Evolutionary conservation across 352 stramenopile species (phyloP).

Genomic region (Thalassiosira sp.): DNA sequence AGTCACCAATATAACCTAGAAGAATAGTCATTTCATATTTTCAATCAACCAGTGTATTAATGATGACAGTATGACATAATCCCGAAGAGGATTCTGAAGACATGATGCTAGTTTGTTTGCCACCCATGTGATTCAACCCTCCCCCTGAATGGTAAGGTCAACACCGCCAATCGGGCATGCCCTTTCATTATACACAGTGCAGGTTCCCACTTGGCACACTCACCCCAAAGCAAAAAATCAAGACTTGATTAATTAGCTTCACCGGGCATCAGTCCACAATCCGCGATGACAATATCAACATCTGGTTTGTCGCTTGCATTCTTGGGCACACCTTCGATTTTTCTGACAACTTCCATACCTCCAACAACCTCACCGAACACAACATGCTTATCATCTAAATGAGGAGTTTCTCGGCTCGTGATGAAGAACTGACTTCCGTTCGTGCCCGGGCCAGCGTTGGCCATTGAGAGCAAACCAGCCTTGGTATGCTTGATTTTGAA

Average conservation of each 20-base stretch:
- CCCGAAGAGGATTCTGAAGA: conserved; percentile 74
- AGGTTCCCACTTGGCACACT: conserved; percentile 79
- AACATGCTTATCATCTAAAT: conserved; percentile 98
- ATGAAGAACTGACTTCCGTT: conserved; percentile 99
- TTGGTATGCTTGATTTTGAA: conserved; percentile 84
- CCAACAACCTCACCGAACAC: conserved; percentile 98
- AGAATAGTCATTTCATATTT: too few species aligned
- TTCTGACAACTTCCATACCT: conserved; percentile 90
- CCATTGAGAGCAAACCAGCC: conserved; percentile 71
- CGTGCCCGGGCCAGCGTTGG: conserved; percentile 88
- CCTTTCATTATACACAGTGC: conserved; percentile 80
- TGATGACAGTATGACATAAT: conserved; percentile 79
- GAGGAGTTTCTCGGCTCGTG: conserved; percentile 91
- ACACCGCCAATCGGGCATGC: conserved; percentile 75
- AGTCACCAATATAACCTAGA: too few species aligned
- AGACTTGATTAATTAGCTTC: too few species aligned
- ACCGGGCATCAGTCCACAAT: too few species aligned
- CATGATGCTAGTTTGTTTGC: conserved; percentile 78
- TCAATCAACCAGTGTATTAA: conserved; percentile 67
- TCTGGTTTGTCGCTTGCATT: too few species aligned
- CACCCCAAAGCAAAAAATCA: too few species aligned
- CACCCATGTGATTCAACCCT: conserved; percentile 73
- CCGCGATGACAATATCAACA: too few species aligned
- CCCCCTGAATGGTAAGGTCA: conserved; percentile 75
- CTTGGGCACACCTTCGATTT: too few species aligned